Base-by-base conservation (phyloP, 768 basidiomycete genomes). In the Chlorophyllum brunneum region DNA sequence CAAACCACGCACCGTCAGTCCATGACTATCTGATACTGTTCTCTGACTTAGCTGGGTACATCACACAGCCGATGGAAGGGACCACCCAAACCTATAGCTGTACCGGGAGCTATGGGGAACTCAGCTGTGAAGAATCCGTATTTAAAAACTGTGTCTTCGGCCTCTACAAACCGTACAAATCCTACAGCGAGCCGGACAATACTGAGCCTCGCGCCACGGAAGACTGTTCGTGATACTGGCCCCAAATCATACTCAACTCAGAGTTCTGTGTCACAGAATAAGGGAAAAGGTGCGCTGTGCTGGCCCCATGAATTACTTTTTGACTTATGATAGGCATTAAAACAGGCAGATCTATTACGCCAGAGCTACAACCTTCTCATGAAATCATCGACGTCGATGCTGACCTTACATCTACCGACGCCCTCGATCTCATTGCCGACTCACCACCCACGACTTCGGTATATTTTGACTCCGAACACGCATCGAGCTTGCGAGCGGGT, bases 321-420 rank as follows among this genome's bases (percentile, higher is more conserved):
- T 40, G 30, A 50, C 39, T 42, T 26, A 51, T 22, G n/a, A 37
- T 24, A 16, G 31, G 10, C 26, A 7, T 52, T 11, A 24, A 26
- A 39, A 39, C 36, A 53, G 51, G 43, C 37, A 53, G 11, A 29
- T 33, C 27, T 27, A 30, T 15, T 11, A 43, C 20, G 31, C 37
- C 43, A 37, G 31, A 11, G 23, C 24, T 42, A 4, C 42, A 10
- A 33, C 24, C 23, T 26, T 24, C 51, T 2, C 36, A 18, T 16
- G 51, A 53, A 31, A 26, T 53, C 26, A 53, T 53, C 31, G 51
- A 53, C 18, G 44, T 53, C n/a, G 51, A 53, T 37, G 51, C 51
- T 1, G 51, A 39, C 16, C 51, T 37, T 38, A 27, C n/a, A 13
- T 53, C 51, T 15, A 53, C 37, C n/a, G 51, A 53, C 30, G 51